Conservation (phyloP, 2,329 filamentous ascomycete genomes). For the Penicillium decumbens region DNA sequence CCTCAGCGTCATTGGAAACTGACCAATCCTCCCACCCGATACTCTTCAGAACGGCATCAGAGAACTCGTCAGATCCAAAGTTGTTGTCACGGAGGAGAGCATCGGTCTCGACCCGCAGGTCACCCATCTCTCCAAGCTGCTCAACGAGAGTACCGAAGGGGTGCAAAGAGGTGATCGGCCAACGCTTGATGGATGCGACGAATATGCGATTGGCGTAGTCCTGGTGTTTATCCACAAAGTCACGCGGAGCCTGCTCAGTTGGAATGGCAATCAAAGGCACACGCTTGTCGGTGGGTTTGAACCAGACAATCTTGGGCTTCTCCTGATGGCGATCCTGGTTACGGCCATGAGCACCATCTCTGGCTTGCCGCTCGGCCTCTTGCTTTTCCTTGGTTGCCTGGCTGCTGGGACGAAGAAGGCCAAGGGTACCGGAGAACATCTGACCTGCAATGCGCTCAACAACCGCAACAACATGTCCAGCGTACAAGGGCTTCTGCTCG, state of each 20-base stretch:
- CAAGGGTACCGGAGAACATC: conserved; percentile 97
- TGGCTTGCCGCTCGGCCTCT: conserved; percentile 87
- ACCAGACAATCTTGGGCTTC: conserved; percentile 99
- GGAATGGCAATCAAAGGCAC: conserved; percentile 97
- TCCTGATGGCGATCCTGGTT: conserved; percentile 84
- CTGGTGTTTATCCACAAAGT: conserved; percentile 98
- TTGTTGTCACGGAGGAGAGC: conserved; percentile 97
- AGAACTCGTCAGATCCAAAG: conserved; percentile 95
- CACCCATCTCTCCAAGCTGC: conserved; percentile 94
- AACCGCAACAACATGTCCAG: conserved; percentile 93
- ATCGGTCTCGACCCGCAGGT: conserved; percentile 96
- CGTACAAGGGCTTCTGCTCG: conserved; percentile 94
- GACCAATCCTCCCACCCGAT: conserved; percentile 92
- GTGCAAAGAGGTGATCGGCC: conserved; percentile 99
- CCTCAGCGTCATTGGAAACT: conserved; percentile 74
- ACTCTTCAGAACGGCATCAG: conserved; percentile 89
- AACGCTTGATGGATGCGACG: conserved; percentile 97
- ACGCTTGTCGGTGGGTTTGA: conserved; percentile 98
- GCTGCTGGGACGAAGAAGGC: conserved; percentile 88
- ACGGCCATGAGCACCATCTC: conserved; percentile 70
- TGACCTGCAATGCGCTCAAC: conserved; percentile 95
- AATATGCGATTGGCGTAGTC: conserved; percentile 98
- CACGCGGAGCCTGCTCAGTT: conserved; percentile 92
- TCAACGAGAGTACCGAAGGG: conserved; percentile 97
- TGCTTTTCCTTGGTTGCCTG: conserved; percentile 99